phyloP scores from a whole-genome alignment of 129 eudicot species.

The Saposhnikovia divaricata region DNA sequence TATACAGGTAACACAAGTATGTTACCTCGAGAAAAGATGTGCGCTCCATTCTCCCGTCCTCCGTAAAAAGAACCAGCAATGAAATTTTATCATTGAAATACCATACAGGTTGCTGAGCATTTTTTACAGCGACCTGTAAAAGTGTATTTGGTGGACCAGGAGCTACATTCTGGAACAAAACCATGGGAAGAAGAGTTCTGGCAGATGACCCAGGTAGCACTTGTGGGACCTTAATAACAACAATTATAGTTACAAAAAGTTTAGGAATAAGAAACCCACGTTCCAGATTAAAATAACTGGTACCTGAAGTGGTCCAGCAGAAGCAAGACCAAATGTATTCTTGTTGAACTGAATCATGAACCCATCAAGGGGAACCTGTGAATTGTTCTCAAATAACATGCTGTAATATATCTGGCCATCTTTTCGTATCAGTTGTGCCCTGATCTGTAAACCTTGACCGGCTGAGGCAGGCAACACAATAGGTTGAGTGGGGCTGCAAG shows the following conservation, averaged over 20 bases:
- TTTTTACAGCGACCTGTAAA: conserved; percentile 81
- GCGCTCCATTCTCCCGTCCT: conserved; percentile 97
- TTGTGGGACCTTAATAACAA: conserved; percentile 54
- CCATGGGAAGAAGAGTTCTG: conserved; percentile 78
- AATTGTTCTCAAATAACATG: conserved; percentile 73
- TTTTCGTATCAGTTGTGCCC: conserved; percentile 71
- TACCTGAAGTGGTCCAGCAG: conserved; percentile 86
- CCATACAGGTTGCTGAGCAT: conserved; percentile 91
- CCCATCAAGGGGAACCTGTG: conserved; percentile 64
- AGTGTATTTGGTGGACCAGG: conserved; percentile 75
- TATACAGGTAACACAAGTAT: neutral
- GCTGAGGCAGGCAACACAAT: conserved; percentile 67
- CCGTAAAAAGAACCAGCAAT: conserved; percentile 51
- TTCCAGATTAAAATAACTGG: neutral
- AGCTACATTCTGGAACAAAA: conserved; percentile 71
- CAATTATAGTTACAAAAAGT: neutral
- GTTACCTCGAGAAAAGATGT: conserved; percentile 76
- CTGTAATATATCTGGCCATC: conserved; percentile 87
- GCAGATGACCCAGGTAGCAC: conserved; percentile 83
- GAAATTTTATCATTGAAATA: conserved; percentile 66
- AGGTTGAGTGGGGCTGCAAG: conserved; percentile 75
- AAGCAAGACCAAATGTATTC: conserved; percentile 93
- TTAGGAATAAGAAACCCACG: neutral
- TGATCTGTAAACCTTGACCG: conserved; percentile 88
- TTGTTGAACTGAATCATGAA: conserved; percentile 95